phyloP scores from a whole-genome alignment of 176 grass and related monocot species.

The Hordeum marinum region DNA sequence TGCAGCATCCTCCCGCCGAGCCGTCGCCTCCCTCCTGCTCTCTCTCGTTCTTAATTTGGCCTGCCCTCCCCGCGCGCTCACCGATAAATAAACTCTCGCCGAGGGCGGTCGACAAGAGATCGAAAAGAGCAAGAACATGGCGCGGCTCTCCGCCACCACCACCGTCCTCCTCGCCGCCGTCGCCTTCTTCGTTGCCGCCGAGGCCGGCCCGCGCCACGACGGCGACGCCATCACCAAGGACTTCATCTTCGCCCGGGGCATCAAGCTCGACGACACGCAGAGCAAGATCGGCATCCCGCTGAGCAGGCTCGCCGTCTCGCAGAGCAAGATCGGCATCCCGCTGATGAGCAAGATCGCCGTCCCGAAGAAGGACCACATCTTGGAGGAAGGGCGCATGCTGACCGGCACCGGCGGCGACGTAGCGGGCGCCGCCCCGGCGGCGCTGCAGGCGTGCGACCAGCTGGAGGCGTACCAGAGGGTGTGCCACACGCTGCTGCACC shows the following conservation, averaged over 20 bases:
- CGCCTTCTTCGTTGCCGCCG: neutral
- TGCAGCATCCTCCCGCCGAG: neutral
- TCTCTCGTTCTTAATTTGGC: neutral
- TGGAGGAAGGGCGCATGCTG: neutral
- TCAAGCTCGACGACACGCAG: neutral
- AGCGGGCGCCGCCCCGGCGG: neutral
- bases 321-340: too few relatives aligned
- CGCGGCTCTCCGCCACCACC: constrained; percentile 5
- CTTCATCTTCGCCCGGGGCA: neutral
- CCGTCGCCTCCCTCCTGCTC: neutral
- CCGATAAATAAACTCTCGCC: neutral
- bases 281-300: too few relatives aligned
- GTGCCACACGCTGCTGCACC: constrained; percentile 19
- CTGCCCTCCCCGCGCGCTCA: neutral
- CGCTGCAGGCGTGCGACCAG: neutral
- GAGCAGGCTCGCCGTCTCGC: too few relatives aligned
- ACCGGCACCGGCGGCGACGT: neutral
- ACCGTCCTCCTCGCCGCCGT: neutral
- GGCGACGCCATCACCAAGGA: neutral
- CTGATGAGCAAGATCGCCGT: too few relatives aligned
- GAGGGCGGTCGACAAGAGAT: constrained; percentile 21
- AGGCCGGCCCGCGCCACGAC: neutral
- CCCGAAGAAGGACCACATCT: neutral
- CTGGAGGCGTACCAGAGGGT: constrained; percentile 21
- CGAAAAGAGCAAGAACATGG: constrained; percentile 20